Percentiles rank a stretch among this genome's conserved stretches.
Conservation (phyloP, 306 rosid species). For the Leucaena leucocephala region DNA sequence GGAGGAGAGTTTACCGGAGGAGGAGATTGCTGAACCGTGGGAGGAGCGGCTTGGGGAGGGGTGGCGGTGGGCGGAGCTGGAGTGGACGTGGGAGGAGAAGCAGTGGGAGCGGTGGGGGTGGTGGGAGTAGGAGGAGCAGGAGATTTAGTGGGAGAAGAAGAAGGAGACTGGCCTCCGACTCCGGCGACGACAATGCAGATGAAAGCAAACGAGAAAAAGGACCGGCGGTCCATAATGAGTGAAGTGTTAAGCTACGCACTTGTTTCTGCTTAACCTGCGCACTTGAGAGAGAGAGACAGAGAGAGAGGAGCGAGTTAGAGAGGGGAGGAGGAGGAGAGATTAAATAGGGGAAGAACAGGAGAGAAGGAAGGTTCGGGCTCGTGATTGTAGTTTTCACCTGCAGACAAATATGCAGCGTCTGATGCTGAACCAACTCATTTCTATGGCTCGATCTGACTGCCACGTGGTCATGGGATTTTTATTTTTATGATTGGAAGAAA, state of each 20-base stretch:
- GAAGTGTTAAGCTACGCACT: constrained; percentile 31
- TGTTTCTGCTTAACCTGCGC: constrained; percentile 34
- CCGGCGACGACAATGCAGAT: constrained; percentile 54
- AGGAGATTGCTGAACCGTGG: constrained; percentile 15
- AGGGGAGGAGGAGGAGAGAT: background rate
- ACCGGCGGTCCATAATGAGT: constrained; percentile 40
- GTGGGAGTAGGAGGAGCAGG: constrained; percentile 45
- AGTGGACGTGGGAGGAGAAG: constrained; percentile 37
- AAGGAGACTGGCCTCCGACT: constrained; percentile 71
- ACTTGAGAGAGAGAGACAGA: background rate
- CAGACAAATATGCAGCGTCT: background rate
- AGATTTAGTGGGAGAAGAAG: constrained; percentile 57
- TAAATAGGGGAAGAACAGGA: background rate
- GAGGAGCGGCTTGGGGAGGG: constrained; percentile 30
- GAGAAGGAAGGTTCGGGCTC: background rate
- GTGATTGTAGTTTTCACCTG: background rate
- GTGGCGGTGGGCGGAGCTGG: constrained; percentile 45
- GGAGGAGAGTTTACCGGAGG: constrained; percentile 32
- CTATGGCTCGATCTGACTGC: background rate
- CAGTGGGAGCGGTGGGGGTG: constrained; percentile 26
- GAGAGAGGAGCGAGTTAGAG: background rate
- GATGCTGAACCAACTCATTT: background rate
- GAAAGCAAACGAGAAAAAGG: constrained; percentile 42
- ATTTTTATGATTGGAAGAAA: background rate
- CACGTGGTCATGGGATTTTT: background rate